Conservation (phyloP, 352 stramenopile species). For the Hyaloperonospora arabidopsidis region DNA sequence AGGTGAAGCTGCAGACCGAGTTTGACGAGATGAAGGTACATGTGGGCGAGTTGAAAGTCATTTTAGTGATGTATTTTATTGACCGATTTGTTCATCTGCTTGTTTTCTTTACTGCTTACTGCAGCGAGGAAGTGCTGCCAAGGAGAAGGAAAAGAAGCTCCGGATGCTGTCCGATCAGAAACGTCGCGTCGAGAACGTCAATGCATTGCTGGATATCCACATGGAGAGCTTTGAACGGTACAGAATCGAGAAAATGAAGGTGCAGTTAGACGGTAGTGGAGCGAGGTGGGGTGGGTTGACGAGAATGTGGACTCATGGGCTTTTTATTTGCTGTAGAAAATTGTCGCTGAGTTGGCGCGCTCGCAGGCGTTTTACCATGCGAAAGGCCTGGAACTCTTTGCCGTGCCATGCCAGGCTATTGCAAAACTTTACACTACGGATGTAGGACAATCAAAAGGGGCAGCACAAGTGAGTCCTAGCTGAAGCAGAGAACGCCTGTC, state of each 20-base stretch:
- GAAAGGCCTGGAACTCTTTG: slow-evolving; percentile 67
- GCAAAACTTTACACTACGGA: slow-evolving; percentile 28
- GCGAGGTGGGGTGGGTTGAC: no score
- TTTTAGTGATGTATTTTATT: not conserved
- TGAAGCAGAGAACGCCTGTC: not conserved
- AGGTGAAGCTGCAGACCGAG: slow-evolving; percentile 68
- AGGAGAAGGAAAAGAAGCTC: slow-evolving; percentile 75
- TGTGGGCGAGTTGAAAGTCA: not conserved
- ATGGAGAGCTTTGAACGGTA: slow-evolving; percentile 68
- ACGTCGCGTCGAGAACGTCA: slow-evolving; percentile 78
- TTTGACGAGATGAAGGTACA: slow-evolving; percentile 56
- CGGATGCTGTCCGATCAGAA: slow-evolving; percentile 79
- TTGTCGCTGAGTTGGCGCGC: slow-evolving; percentile 59
- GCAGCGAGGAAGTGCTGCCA: slow-evolving; percentile 39
- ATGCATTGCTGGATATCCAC: slow-evolving; percentile 61
- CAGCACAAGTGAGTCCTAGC: slow-evolving; percentile 10
- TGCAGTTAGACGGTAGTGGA: slow-evolving; percentile 8
- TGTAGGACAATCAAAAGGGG: slow-evolving; percentile 6
- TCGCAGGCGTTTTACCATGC: slow-evolving; percentile 73
- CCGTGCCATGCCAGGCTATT: slow-evolving; percentile 40
- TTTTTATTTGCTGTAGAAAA: slow-evolving; percentile 35
- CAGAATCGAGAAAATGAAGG: slow-evolving; percentile 74
- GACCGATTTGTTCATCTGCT: slow-evolving; percentile 1
- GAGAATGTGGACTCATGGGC: no score
- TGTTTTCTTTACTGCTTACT: not conserved